Base-by-base conservation (phyloP, 805 yeast genomes). In the Saturnispora sekii region DNA sequence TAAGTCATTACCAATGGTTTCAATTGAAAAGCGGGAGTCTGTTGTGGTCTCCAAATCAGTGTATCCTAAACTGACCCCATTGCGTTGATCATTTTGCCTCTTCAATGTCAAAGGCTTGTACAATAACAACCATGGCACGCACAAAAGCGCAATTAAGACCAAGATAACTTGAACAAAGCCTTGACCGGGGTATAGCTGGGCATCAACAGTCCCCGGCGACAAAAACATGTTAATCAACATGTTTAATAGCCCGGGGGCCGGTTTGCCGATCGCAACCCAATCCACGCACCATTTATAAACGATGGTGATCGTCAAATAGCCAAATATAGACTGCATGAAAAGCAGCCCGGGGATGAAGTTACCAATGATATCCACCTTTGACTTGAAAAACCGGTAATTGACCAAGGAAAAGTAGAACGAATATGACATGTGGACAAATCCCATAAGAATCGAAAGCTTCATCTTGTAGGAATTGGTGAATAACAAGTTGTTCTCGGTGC, bases 201-300 rank as follows among this genome's bases (percentile, higher is more conserved):
- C 86, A 31, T 77, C 85, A 39, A 82, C 68, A 7, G 63, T 71
- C 8, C 89, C 89, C 10, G 89, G 89, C 1, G 85, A 65, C 53
- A 82, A 69, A 53, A 81, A 81, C 89, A 82, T 82, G 54, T 76
- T 76, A 51, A 82, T 82, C 56, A 82, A 66, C 84, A 81, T 82
- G 59, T 82, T 81, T 51, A 82, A 72, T 52, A 82, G 66, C 33
- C 84, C 80, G 6, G 89, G 89, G 2, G 89, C 85, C 36, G 77
- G 79, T 46, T 70, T 73, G 1, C 60, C 73, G n/a, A 68, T 73
- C 17, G 67, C 74, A 33, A 76, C 61, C 89, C 89, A 82, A 59
- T 82, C 83, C 37, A 76, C 72, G 34, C 76, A 65, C 89, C 89
- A 82, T 62, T 82, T 82, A 65, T 81, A 82, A 35, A 82, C 69